Evolutionary conservation across 2,329 filamentous ascomycete species (phyloP).

Genomic region (Neodidymelliopsis sp.): DNA sequence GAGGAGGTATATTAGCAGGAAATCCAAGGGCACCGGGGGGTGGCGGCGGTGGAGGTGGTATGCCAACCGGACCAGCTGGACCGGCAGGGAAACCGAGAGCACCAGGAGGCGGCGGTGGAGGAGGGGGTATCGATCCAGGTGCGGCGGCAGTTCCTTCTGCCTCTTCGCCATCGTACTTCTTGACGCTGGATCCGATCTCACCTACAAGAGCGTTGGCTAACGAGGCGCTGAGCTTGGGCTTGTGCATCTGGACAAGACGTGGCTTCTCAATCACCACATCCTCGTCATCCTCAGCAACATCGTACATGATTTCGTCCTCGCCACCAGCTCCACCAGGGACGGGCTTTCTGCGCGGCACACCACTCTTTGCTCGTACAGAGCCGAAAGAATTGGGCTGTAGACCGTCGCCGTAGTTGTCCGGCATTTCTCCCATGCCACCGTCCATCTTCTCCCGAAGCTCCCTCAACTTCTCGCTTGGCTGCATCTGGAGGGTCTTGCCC

Average conservation of each 20-base stretch:
- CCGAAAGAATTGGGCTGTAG: slow-evolving; percentile 75
- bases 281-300: slow-evolving; percentile 58
- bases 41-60: slow-evolving; percentile 60
- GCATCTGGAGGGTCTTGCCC: slow-evolving; percentile 83
- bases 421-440: slow-evolving; percentile 58
- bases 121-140: slow-evolving; percentile 72
- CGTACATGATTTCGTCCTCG: slow-evolving; percentile 47
- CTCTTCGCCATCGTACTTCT: slow-evolving; percentile 75
- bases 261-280: slow-evolving; percentile 79
- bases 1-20: slow-evolving; percentile 49
- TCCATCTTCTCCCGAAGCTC: slow-evolving; percentile 97
- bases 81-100: slow-evolving; percentile 50
- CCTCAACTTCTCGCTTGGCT: slow-evolving; percentile 89
- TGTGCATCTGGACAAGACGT: slow-evolving; percentile 77
- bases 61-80: slow-evolving; percentile 41
- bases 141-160: slow-evolving; percentile 75
- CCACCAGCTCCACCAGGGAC: slow-evolving; percentile 48
- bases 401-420: slow-evolving; percentile 51
- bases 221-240: slow-evolving; percentile 69
- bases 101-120: slow-evolving; percentile 56
- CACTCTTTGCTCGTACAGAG: slow-evolving; percentile 52
- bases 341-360: slow-evolving; percentile 49
- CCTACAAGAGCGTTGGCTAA: slow-evolving; percentile 72
- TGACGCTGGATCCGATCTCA: slow-evolving; percentile 79
- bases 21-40: slow-evolving; percentile 50